Percentiles rank a stretch among this genome's conserved stretches.
phyloP scores from a whole-genome alignment of 257 asterid genomes.

The Fraxinus quadrangulata region DNA sequence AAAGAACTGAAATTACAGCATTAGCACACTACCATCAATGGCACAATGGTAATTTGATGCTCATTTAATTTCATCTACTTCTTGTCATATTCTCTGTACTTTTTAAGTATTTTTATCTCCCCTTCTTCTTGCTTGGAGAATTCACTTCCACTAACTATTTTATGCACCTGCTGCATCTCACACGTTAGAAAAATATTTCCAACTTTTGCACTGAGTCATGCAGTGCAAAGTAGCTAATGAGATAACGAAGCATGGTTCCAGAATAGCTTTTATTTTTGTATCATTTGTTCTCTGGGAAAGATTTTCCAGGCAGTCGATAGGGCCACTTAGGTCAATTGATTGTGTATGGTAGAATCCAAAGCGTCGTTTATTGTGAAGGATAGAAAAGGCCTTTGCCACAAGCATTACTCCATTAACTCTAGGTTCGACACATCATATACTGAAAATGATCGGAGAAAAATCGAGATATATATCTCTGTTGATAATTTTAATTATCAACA shows the following conservation, averaged over 20 bases:
- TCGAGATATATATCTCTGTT: neutral
- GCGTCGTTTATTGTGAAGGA: neutral
- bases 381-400: neutral
- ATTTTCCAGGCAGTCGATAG: neutral
- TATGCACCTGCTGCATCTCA: neutral
- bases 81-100: slow-evolving; percentile 1
- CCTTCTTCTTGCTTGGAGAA: slow-evolving; percentile 3
- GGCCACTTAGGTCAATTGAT: neutral
- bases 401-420: neutral
- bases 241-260: neutral
- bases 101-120: neutral
- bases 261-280: slow-evolving; percentile 1
- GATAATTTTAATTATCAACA: neutral
- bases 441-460: neutral
- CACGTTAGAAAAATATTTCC: neutral
- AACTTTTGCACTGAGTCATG: neutral
- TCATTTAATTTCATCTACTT: neutral
- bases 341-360: neutral
- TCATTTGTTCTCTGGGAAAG: neutral
- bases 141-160: neutral
- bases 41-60: neutral
- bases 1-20: neutral
- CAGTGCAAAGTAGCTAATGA: neutral
- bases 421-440: neutral
- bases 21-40: neutral